Evolutionary conservation across 768 basidiomycete genomes (phyloP), one percentile per base, ranked within the genome.

Genomic region (Russula griseocarnosa): DNA sequence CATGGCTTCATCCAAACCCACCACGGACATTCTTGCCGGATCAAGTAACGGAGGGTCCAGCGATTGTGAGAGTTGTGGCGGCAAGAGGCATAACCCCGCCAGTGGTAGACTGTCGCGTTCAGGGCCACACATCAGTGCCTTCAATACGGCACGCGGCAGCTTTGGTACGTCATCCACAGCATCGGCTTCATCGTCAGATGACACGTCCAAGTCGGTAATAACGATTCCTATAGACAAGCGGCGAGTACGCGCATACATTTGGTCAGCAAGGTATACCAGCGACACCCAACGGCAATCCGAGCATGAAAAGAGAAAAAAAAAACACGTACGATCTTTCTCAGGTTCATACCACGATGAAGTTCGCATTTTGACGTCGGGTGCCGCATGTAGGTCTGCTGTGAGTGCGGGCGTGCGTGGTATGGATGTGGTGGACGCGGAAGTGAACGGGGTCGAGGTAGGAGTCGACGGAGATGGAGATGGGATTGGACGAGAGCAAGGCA

Each of bases 301-400:
- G 46, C n/a, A 24, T 13, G n/a, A 22, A 47, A 20, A 42, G 18
- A 34, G 10, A 10, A 26, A 49, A 32, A 32, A 8, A 14, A 36
- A 26, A 44, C 11, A 62, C 68, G 40, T 32, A 69, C 68, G 59
- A 26, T 69, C 68, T 42, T 67, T 67, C 51, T 67, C 62, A 20
- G 68, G 62, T 36, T 69, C 68, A 28, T 67, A 69, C 68, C 68
- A 69, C 11, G 68, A 69, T n/a, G 62, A 61, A 7, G 51, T 40
- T n/a, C 54, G 66, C 68, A 69, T 69, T 22, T 59, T 63, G 50
- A 69, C 50, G 55, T 55, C 63, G 30, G 36, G 30, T 26, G 38
- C 26, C 57, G 11, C n/a, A 16, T 58, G 44, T 26, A 42, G 30
- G 38, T 51, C 50, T n/a, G 24, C 34, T 7, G 26, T 9, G 36